Percentiles rank a stretch among this genome's conserved stretches.
phyloP scores from a whole-genome alignment of 306 rosid species.

The Glycine latifolia region DNA sequence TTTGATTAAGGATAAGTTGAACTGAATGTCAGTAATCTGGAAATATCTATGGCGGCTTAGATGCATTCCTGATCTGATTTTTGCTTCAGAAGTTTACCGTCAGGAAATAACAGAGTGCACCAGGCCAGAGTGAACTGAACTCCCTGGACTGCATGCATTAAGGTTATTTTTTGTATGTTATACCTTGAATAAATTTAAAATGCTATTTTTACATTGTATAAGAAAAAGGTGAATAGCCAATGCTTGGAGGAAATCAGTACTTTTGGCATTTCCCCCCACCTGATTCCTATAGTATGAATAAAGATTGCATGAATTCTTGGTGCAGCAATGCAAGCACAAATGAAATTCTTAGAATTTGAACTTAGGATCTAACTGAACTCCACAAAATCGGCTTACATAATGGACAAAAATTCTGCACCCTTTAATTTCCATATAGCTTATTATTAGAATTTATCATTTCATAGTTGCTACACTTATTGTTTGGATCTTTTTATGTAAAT shows the following conservation, averaged over 20 bases:
- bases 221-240: conserved; percentile 20
- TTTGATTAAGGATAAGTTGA: conserved; percentile 23
- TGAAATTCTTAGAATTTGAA: neutral
- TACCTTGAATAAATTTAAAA: neutral
- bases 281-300: conserved; percentile 11
- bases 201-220: neutral
- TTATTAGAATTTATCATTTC: conserved; percentile 12
- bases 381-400: neutral
- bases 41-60: conserved; percentile 10
- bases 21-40: conserved; percentile 11
- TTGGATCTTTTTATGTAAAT: conserved; percentile 12
- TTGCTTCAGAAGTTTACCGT: conserved; percentile 28
- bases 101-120: conserved; percentile 7
- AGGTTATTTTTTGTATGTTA: neutral
- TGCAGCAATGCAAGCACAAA: conserved; percentile 7
- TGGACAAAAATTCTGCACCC: neutral
- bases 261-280: neutral
- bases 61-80: conserved; percentile 34
- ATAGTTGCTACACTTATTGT: conserved; percentile 11
- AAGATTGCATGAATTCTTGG: conserved; percentile 6
- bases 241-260: conserved; percentile 9
- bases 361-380: neutral
- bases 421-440: neutral
- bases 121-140: neutral
- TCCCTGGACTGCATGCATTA: conserved; percentile 27